A percentile compares a stretch with the other conserved stretches of the same genome.
Evolutionary conservation across 2,329 filamentous ascomycete species (phyloP).

Genomic region (Hawksworthiomyces lignivorus): DNA sequence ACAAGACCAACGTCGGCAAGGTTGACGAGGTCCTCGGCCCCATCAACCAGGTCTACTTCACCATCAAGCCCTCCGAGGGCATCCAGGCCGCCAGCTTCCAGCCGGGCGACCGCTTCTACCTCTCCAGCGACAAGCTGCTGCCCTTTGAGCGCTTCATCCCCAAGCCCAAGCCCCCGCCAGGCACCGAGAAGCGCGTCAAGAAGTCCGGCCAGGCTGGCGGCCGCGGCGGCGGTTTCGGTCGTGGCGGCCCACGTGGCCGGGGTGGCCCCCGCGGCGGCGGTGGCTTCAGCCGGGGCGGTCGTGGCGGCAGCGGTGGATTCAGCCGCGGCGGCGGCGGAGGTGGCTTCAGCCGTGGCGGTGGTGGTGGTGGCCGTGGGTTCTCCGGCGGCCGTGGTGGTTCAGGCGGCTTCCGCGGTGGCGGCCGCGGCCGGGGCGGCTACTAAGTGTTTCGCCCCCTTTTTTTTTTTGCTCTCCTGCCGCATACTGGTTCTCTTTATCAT

Average conservation of each 20-base stretch:
- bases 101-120: slow-evolving; percentile 94
- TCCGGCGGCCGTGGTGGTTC: not conserved
- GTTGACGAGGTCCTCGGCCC: slow-evolving; percentile 97
- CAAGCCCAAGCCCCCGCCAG: slow-evolving; percentile 71
- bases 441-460: not conserved
- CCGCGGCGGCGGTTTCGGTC: slow-evolving; percentile 32
- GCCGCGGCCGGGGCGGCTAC: slow-evolving; percentile 9
- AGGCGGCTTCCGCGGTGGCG: not conserved
- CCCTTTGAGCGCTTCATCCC: slow-evolving; percentile 94
- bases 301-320: slow-evolving; percentile 22
- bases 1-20: slow-evolving; percentile 93
- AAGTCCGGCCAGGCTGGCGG: slow-evolving; percentile 52
- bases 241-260: slow-evolving; percentile 18
- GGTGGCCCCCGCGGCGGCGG: slow-evolving; percentile 21
- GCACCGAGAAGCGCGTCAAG: slow-evolving; percentile 47
- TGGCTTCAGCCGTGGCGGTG: not conserved
- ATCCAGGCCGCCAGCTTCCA: slow-evolving; percentile 95
- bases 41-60: slow-evolving; percentile 97
- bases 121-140: slow-evolving; percentile 86
- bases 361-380: slow-evolving; percentile 8
- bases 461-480: too few species aligned
- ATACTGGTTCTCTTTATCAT: too few species aligned
- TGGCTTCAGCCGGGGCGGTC: slow-evolving; percentile 21
- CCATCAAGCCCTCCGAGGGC: slow-evolving; percentile 92
- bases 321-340: slow-evolving; percentile 5